phyloP scores from a whole-genome alignment of 768 basidiomycete genomes.

The Tephrocybe rancida region DNA sequence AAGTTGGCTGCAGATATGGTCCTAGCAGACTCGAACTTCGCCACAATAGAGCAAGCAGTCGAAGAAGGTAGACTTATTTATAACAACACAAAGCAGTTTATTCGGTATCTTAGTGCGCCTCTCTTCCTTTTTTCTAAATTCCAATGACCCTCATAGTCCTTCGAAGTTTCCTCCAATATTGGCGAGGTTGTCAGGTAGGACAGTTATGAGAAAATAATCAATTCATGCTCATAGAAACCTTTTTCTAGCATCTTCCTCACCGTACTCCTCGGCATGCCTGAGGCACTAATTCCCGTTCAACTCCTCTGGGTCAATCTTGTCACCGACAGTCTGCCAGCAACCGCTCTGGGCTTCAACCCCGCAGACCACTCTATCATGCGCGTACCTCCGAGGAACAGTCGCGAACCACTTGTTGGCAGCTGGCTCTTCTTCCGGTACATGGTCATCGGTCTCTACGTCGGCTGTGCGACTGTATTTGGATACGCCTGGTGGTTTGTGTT shows the following conservation, averaged over 20 bases:
- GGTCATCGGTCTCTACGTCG: conserved; percentile 92
- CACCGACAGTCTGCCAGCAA: conserved; percentile 95
- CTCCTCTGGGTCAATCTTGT: conserved; percentile 98
- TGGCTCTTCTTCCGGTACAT: conserved; percentile 98
- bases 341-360: conserved; percentile 97
- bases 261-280: conserved; percentile 98
- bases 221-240: conserved; percentile 22
- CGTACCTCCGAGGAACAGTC: conserved; percentile 86
- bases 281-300: conserved; percentile 97
- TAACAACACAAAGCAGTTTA: conserved; percentile 99
- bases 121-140: conserved; percentile 6
- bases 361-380: conserved; percentile 97
- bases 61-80: conserved; percentile 98
- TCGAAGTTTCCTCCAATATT: conserved; percentile 89
- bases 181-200: conserved; percentile 86
- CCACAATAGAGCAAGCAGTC: conserved; percentile 94
- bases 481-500: conserved; percentile 99
- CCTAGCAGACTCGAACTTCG: conserved; percentile 95
- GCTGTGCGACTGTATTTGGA: conserved; percentile 92
- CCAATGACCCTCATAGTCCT: conserved; percentile 2
- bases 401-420: conserved; percentile 86
- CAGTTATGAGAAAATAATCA: neutral
- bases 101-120: conserved; percentile 90
- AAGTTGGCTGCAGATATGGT: conserved; percentile 99
- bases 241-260: conserved; percentile 85